Conservation (phyloP, 345 rosid genomes). For the Theobroma cacao region DNA sequence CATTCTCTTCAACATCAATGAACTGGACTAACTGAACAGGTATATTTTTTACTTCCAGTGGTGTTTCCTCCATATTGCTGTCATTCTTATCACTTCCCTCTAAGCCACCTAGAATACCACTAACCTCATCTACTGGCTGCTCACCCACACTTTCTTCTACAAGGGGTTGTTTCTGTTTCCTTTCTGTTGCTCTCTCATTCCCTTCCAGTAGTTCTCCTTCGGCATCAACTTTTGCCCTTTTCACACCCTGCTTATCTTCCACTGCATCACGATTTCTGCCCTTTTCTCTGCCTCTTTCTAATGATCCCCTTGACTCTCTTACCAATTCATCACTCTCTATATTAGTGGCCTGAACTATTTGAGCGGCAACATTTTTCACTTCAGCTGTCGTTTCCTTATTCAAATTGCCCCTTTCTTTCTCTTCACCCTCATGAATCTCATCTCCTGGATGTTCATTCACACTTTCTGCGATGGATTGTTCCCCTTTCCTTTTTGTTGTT, state of each 20-base stretch:
- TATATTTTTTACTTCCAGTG: constrained; percentile 17
- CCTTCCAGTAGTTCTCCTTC: not conserved
- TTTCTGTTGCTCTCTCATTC: not conserved
- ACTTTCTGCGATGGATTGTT: not conserved
- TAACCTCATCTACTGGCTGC: not conserved
- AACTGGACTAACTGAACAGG: constrained; percentile 16
- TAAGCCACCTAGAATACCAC: not conserved
- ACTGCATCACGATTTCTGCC: not conserved
- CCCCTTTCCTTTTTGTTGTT: not conserved
- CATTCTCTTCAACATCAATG: constrained; percentile 19
- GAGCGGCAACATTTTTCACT: not conserved
- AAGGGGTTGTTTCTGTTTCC: not conserved
- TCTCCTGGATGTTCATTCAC: not conserved
- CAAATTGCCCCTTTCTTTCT: not conserved
- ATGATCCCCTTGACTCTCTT: not conserved
- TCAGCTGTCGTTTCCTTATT: not conserved
- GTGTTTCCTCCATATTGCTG: not conserved
- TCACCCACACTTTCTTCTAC: not conserved
- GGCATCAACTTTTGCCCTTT: not conserved
- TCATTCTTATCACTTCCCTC: constrained; percentile 19
- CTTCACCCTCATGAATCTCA: not conserved
- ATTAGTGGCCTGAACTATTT: too few relatives aligned
- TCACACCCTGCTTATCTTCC: not conserved
- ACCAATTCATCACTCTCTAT: not conserved
- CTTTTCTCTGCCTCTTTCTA: not conserved